These are phyloP conservation scores for Xylaria venustula DNA, from an alignment of 495 filamentous ascomycete genomes.

Conservation along the genomic window DNA sequence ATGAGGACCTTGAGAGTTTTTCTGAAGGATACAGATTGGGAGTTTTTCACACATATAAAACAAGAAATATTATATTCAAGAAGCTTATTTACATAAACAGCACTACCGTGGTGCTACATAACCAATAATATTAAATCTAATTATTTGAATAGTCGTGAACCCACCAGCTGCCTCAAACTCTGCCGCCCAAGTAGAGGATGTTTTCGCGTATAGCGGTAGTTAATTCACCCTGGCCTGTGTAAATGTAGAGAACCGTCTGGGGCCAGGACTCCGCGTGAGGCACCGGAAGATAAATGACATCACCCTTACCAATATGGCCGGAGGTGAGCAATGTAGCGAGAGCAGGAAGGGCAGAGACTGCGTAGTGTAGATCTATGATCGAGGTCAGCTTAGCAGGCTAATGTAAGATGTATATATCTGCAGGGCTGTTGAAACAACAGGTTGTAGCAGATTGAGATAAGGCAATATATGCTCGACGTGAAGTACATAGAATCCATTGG, in stretches of 20 bases:
- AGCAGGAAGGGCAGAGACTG: slow-evolving; percentile 47
- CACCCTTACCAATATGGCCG: slow-evolving; percentile 47
- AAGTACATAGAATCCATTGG: too few species aligned
- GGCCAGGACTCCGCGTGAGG: slow-evolving; percentile 54
- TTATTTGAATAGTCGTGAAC: neutral
- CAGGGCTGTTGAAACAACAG: neutral
- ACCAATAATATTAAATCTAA: neutral
- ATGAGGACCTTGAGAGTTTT: too few species aligned
- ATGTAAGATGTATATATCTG: neutral
- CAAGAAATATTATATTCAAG: neutral
- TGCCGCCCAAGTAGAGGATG: slow-evolving; percentile 53
- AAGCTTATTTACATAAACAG: neutral
- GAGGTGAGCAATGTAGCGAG: slow-evolving; percentile 52
- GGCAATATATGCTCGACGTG: too few species aligned
- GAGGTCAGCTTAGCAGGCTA: neutral
- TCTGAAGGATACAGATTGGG: too few species aligned
- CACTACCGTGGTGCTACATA: neutral
- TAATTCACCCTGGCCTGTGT: slow-evolving; percentile 49
- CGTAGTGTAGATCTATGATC: slow-evolving; percentile 48
- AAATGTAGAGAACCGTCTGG: slow-evolving; percentile 49
- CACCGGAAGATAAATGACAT: slow-evolving; percentile 55
- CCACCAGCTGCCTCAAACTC: slow-evolving; percentile 23
- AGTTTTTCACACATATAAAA: neutral
- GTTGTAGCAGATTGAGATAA: too few species aligned
- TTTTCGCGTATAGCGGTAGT: slow-evolving; percentile 48